Evolutionary conservation across 2,329 filamentous ascomycete species (phyloP).

Genomic region (Sarocladiaceae sp.): DNA sequence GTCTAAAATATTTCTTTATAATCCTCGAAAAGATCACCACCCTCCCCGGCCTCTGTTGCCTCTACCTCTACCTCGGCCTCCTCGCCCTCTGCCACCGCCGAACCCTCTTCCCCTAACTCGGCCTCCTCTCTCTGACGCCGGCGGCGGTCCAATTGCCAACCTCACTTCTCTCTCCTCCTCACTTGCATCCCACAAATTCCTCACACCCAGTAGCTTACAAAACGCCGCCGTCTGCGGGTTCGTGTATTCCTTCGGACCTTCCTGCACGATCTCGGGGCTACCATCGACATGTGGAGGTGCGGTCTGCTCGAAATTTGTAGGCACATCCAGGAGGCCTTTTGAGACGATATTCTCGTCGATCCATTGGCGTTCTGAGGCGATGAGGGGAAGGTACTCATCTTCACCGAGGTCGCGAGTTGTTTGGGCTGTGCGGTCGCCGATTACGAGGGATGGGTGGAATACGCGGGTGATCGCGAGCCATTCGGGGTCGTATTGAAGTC

Average conservation of each 20-base stretch:
- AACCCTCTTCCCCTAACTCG: conserved; percentile 29
- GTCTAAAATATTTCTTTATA: not conserved
- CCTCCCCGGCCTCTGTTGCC: not conserved
- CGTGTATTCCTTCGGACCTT: conserved; percentile 75
- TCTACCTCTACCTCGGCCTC: conserved; percentile 32
- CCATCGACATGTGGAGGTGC: conserved; percentile 65
- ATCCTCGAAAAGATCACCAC: too few relatives aligned
- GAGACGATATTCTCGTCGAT: conserved; percentile 70
- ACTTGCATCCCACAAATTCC: conserved; percentile 70
- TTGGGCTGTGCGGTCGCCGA: conserved; percentile 55
- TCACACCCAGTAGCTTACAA: conserved; percentile 72
- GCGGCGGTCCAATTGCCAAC: conserved; percentile 52
- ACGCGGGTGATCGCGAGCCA: conserved; percentile 92
- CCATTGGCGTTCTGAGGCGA: conserved; percentile 73
- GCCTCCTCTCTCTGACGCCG: conserved; percentile 25
- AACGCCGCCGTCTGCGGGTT: conserved; percentile 84
- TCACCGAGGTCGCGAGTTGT: conserved; percentile 63
- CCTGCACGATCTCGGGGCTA: conserved; percentile 50
- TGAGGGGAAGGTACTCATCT: conserved; percentile 60
- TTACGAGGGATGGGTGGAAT: conserved; percentile 61
- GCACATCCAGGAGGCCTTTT: conserved; percentile 60
- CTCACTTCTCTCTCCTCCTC: conserved; percentile 64
- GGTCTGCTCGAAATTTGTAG: conserved; percentile 72
- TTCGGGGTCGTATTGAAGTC: conserved; percentile 80
- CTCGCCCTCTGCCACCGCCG: conserved; percentile 31